Percentiles rank a stretch among this genome's conserved stretches.
phyloP scores from a whole-genome alignment of 805 yeast genomes.

The Candida jianshihensis region DNA sequence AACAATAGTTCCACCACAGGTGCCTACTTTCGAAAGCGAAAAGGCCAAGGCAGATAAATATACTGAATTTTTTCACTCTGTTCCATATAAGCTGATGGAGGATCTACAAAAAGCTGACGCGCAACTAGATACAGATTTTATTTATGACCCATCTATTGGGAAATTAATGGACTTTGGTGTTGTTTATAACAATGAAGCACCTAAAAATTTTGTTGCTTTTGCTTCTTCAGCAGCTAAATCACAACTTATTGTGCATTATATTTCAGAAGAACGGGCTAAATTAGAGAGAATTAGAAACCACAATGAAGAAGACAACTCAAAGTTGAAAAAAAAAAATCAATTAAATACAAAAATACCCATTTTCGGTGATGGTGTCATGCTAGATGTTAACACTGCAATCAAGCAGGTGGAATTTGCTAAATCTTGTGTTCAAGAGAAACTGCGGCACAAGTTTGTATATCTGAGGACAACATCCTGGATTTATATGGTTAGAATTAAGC shows the following conservation, averaged over 20 bases:
- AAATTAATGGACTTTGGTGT: conserved; percentile 6
- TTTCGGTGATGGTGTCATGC: conserved; percentile 7
- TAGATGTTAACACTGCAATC: conserved; percentile 31
- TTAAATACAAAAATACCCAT: conserved; percentile 5
- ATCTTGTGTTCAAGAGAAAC: too few species aligned
- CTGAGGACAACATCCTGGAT: too few species aligned
- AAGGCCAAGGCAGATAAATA: neutral
- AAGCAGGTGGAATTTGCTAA: conserved; percentile 32
- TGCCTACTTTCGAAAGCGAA: conserved; percentile 2
- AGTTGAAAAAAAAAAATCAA: too few species aligned
- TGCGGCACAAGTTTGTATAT: too few species aligned
- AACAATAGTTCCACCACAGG: conserved; percentile 5
- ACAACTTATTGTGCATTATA: too few species aligned
- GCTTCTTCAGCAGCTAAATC: conserved; percentile 3
- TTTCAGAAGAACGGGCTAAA: too few species aligned
- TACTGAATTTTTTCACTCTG: too few species aligned
- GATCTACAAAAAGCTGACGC: neutral
- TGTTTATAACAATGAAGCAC: neutral
- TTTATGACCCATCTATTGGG: conserved; percentile 32
- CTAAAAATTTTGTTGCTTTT: conserved; percentile 1
- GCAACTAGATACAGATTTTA: conserved; percentile 18
- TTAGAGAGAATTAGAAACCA: too few species aligned
- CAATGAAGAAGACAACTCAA: too few species aligned
- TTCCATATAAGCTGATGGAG: neutral
- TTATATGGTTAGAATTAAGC: too few species aligned